Conservation (phyloP, 1,284 basidiomycete genomes). For the Coniferiporia sulphurascens region DNA sequence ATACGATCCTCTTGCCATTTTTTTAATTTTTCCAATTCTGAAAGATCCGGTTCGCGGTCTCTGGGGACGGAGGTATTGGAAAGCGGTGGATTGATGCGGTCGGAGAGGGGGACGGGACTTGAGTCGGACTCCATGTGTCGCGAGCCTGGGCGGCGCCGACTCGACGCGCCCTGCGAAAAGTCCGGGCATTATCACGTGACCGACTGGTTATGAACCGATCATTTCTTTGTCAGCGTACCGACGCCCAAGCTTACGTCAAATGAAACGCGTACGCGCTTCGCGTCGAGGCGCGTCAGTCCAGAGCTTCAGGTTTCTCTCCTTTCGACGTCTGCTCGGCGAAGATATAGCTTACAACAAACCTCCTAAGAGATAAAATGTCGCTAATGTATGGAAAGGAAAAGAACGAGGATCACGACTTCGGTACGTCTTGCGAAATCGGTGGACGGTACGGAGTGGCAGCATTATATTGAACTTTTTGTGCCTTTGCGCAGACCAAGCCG, state of each 20-base stretch:
- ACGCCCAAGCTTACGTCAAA: neutral
- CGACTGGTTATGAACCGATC: too few relatives aligned
- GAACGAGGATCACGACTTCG: constrained; percentile 43
- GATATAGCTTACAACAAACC: neutral
- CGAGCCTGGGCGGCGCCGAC: neutral
- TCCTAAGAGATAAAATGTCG: constrained; percentile 33
- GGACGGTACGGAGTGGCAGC: too few relatives aligned
- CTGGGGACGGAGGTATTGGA: constrained; percentile 47
- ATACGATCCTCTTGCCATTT: constrained; percentile 70
- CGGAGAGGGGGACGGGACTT: constrained; percentile 24
- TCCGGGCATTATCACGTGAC: neutral
- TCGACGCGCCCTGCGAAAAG: neutral
- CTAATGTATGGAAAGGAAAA: constrained; percentile 72
- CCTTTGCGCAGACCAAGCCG: constrained; percentile 41
- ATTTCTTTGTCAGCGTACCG: too few relatives aligned
- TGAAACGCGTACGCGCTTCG: neutral
- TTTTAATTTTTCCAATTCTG: constrained; percentile 47
- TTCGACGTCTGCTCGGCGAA: neutral
- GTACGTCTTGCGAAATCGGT: constrained; percentile 24
- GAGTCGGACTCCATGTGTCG: constrained; percentile 9
- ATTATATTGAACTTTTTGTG: neutral
- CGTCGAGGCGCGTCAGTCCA: neutral
- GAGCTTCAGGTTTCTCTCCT: neutral
- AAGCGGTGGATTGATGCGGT: constrained; percentile 42
- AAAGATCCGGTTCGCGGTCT: constrained; percentile 46